A percentile compares a stretch with the other conserved stretches of the same genome.
These are phyloP conservation scores for Emmonsia crescens DNA, from an alignment of 2,329 filamentous ascomycete genomes.

Conservation along the genomic window DNA sequence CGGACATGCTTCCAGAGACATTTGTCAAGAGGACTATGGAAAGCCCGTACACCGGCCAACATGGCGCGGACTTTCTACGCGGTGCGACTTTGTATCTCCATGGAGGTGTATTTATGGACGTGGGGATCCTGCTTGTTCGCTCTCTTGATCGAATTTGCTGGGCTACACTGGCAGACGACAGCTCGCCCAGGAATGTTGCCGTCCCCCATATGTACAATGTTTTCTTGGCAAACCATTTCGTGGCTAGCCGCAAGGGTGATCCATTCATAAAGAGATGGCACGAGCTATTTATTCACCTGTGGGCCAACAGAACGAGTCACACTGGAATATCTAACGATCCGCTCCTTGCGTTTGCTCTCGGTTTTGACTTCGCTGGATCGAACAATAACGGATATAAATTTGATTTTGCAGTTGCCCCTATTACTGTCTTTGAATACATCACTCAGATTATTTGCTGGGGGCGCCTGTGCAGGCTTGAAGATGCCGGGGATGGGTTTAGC, in stretches of 20 bases:
- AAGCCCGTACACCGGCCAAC: neutral
- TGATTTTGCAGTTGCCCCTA: neutral
- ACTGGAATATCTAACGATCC: neutral
- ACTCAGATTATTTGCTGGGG: neutral
- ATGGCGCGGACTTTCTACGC: constrained; percentile 10
- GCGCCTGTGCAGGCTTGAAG: neutral
- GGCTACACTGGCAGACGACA: neutral
- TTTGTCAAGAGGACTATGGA: neutral
- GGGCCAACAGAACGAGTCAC: constrained; percentile 2
- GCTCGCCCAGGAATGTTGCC: neutral
- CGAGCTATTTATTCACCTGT: constrained; percentile 9
- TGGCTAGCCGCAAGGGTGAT: constrained; percentile 5
- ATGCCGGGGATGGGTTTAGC: neutral
- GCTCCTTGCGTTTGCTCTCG: neutral
- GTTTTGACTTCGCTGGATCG: neutral
- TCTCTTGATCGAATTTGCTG: constrained; percentile 33
- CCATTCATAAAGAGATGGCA: constrained; percentile 11
- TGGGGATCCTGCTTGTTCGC: constrained; percentile 33
- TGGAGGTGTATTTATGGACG: constrained; percentile 38
- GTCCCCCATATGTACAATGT: constrained; percentile 24
- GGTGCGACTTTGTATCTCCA: constrained; percentile 29
- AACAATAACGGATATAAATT: neutral
- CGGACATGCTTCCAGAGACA: neutral
- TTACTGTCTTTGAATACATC: neutral
- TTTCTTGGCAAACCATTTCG: constrained; percentile 9